Base-by-base conservation (phyloP, 2,329 filamentous ascomycete genomes). In the Fusarium armeniacum region DNA sequence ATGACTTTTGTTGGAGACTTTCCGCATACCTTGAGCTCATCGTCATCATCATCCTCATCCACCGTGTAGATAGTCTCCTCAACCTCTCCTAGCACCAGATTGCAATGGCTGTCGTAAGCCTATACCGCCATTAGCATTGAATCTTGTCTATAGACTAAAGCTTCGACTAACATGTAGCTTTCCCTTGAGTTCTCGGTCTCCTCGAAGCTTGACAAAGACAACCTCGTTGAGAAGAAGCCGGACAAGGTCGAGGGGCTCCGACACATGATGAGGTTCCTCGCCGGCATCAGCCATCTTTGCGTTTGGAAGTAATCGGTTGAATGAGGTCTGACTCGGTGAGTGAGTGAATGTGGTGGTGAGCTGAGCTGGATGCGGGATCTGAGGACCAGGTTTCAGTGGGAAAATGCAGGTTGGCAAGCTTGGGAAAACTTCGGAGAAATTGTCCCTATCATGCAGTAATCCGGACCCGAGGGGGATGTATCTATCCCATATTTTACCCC, bases 81-180 rank as follows among this genome's bases (percentile, higher is more conserved):
- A 6, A 98, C 96, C 72, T 99, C 96, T 57, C 96, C 95, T 8
- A 99, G 86, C 8, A 99, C 93, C 45, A 99, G 83, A 78, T 99
- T 99, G 87, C 97, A 99, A 81, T 99, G 96, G 77, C 93, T 97
- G 79, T 99, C 96, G 79, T 99, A 99, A 58, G 96, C 96, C 96
- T 99, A 62, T 30, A 41, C 20, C n/a, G 35, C 13, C 18, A 6
- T 71, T 13, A 75, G 72, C 49, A 32, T 2, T 4, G 4, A 3
- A 5, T n/a, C n/a, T 11, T 28, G 30, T 56, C 38, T 16, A 26
- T 22, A 11, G 56, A 33, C 41, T 53, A 49, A 22, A 55, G 33
- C 12, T 26, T 22, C 12, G 7, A 66, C 91, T 77, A 83, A 98
- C 96, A 82, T 99, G 96, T 77, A 99, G 87, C 77, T 95, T 90